These are phyloP conservation scores for Cyclostephanos tholiformis DNA, from an alignment of 108 stramenopile genomes.

Conservation along the genomic window DNA sequence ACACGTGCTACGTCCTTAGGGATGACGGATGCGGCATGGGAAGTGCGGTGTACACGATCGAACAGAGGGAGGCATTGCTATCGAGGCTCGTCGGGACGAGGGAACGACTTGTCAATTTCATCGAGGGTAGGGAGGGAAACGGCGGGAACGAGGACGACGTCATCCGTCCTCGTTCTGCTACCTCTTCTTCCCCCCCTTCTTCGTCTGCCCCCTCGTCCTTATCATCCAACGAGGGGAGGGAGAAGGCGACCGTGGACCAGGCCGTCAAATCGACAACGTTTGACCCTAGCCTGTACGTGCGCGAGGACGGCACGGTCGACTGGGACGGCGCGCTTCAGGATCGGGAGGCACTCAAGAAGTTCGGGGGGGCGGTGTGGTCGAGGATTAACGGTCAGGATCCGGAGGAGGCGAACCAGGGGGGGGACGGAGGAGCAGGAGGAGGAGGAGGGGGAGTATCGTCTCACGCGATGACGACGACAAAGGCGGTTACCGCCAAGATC, in stretches of 20 bases:
- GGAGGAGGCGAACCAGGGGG: slow-evolving; percentile 50
- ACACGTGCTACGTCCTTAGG: slow-evolving; percentile 31
- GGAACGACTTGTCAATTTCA: slow-evolving; percentile 34
- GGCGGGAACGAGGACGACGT: slow-evolving; percentile 9
- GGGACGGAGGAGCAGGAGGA: slow-evolving; percentile 11
- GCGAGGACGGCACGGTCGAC: slow-evolving; percentile 97
- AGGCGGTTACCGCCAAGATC: slow-evolving; percentile 82
- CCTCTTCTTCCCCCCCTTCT: background rate
- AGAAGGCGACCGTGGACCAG: background rate
- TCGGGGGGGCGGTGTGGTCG: slow-evolving; percentile 91
- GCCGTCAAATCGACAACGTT: slow-evolving; percentile 1
- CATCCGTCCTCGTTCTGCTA: slow-evolving; percentile 34
- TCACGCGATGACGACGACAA: slow-evolving; percentile 17
- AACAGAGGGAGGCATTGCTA: slow-evolving; percentile 69
- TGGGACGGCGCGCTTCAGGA: slow-evolving; percentile 98
- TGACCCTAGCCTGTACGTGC: slow-evolving; percentile 87
- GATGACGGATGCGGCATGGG: slow-evolving; percentile 62
- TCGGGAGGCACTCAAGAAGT: slow-evolving; percentile 86
- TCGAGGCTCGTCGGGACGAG: slow-evolving; percentile 36
- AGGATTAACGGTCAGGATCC: slow-evolving; percentile 94
- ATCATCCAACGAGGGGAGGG: background rate
- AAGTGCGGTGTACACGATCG: slow-evolving; percentile 60
- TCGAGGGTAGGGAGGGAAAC: slow-evolving; percentile 19
- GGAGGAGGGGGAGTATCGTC: background rate
- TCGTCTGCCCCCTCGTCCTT: background rate